A percentile compares a stretch with the other conserved stretches of the same genome.
phyloP scores from a whole-genome alignment of 495 filamentous ascomycete genomes.

The Penicillium verhagenii region DNA sequence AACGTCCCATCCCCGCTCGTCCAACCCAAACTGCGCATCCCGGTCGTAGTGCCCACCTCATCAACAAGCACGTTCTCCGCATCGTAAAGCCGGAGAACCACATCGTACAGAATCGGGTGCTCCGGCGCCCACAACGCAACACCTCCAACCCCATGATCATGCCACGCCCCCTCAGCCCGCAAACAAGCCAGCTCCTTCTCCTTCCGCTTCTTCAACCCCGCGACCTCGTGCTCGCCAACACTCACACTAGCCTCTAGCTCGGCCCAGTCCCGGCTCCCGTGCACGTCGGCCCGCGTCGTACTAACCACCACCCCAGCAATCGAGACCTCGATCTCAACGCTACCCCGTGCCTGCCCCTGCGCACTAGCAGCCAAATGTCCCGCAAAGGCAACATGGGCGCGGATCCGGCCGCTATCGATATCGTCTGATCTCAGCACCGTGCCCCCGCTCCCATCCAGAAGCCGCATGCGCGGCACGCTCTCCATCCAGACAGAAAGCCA shows the following conservation, averaged over 20 bases:
- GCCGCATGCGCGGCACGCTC: conserved; percentile 30
- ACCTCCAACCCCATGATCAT: conserved; percentile 9
- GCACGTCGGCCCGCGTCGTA: conserved; percentile 8
- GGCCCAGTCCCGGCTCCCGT: conserved; percentile 19
- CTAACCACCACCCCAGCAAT: conserved; percentile 21
- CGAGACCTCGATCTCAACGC: conserved; percentile 27
- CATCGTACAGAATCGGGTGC: conserved; percentile 38
- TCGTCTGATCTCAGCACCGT: conserved; percentile 36
- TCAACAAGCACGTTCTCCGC: conserved; percentile 19
- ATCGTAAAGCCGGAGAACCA: conserved; percentile 29
- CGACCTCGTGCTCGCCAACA: conserved; percentile 4
- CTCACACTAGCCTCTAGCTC: conserved; percentile 26
- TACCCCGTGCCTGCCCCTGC: conserved; percentile 1
- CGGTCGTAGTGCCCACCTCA: conserved; percentile 31
- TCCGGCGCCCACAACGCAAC: conserved; percentile 40
- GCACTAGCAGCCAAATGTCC: conserved; percentile 5
- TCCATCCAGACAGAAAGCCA: conserved; percentile 41
- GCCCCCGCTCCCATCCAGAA: conserved; percentile 29
- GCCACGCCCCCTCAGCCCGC: conserved; percentile 21
- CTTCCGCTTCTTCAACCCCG: neutral
- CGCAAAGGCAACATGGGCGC: conserved; percentile 23
- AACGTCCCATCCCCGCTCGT: conserved; percentile 37
- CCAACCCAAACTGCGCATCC: conserved; percentile 40
- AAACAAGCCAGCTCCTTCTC: conserved; percentile 5
- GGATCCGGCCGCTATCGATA: conserved; percentile 26